Evolutionary conservation across 257 asterid genomes (phyloP), one percentile per base, ranked within the genome.

Genomic region (Plectranthus barbatus): DNA sequence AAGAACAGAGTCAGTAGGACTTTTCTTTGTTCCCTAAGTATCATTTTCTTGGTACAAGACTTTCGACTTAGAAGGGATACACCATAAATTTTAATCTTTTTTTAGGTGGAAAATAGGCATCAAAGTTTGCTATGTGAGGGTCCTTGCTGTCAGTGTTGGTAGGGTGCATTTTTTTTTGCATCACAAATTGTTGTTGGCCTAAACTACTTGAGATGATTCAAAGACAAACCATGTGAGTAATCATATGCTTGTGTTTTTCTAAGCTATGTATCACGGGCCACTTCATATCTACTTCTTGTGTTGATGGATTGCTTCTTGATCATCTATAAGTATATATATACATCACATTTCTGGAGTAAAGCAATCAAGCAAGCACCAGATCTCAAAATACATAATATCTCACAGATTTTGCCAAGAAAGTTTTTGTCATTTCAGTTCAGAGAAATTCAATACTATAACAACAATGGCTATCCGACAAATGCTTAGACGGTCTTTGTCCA

Each of bases 191-290:
- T 29, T 48, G 14, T 54, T 61, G 64, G 46, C 19, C 18, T 17
- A 34, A 40, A 56, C 23, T 49, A 26, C 36, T 4, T 13, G 40
- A 29, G 7, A 26, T 15, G 34, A 53, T 59, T 29, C 36, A 41
- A 34, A 50, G 62, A 62, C 77, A 56, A 57, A 56, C 56, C 74
- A 70, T 73, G 79, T 73, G 72, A 54, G 37, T 62, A 41, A 8
- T 61, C 63, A 64, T 57, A 70, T 60, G 58, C 55, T 59, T 47
- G 33, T 60, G 64, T 50, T 57, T 51, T 17, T n/a, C n/a, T 56
- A 45, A 44, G 13, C 39, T 29, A 12, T 6, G 9, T 8, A 19
- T 19, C 12, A 0, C 24, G 24, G 24, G 9, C 52, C 52, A 48
- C 34, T 26, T 5, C 40, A n/a, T 26, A 52, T 26, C 20, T 3